Base-by-base conservation (phyloP, 495 filamentous ascomycete species). In the Penicillium ucsense region DNA sequence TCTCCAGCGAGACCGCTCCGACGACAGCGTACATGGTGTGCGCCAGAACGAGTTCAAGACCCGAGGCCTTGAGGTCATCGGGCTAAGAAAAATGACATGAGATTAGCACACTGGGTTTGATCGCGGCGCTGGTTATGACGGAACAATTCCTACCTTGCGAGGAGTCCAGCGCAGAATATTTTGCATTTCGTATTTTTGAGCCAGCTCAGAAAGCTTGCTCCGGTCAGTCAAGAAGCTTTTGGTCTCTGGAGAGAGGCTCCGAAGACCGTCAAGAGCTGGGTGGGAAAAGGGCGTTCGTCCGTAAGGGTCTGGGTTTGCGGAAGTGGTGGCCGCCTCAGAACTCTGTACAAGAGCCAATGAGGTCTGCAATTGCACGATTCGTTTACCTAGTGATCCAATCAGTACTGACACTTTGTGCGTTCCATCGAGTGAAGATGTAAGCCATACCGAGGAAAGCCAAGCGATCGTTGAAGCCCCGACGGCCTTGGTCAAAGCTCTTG, bases 401-500 rank as follows among this genome's bases (percentile, higher is more conserved):
- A 52, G 53, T 27, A 32, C 12, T 31, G 35, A 7, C 10, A 39
- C 12, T 3, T 3, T 0, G 28, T 31, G 35, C 9, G 20, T 31
- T n/a, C 39, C 5, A 31, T 5, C n/a, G 3, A 38, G 4, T 7
- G 20, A 12, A 1, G 7, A 20, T 29, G 28, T 36, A n/a, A 11
- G 8, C 57, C 80, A 57, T 78, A 94, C 92, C 92, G 35, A 95
- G 71, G 52, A 85, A 89, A n/a, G 85, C 84, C 64, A 99, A 74
- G 48, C 89, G 81, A 50, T 95, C 90, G 64, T 97, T 99, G 71
- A 86, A 95, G 8, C 89, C 89, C 71, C 89, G 82, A 59, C 88
- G 75, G 41, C 89, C 92, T 56, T 96, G 88, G 68, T 97, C 92
- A 64, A 95, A 97, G 66, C 88, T 95, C 81, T 96, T 96, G 66